Percentiles rank a stretch among this genome's conserved stretches.
Conservation (phyloP, 495 filamentous ascomycete genomes). For the Elaphomyces granulatus region DNA sequence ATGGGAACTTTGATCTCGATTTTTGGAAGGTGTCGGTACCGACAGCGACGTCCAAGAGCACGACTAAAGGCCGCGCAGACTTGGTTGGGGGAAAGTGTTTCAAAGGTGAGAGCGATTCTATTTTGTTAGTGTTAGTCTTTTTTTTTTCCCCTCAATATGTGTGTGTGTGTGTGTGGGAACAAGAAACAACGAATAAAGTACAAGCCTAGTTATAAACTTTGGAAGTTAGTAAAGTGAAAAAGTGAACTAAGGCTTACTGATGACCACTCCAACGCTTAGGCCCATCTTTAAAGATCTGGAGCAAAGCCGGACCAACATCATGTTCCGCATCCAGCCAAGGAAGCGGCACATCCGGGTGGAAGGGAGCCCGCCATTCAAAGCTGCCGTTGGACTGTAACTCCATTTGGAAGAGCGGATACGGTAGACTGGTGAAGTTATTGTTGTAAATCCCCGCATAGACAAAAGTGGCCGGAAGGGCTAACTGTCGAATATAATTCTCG, state of each 20-base stretch:
- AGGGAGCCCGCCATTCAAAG: slow-evolving; percentile 89
- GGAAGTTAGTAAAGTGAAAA: slow-evolving; percentile 4
- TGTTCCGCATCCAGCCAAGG: slow-evolving; percentile 98
- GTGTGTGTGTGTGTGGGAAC: too few relatives aligned
- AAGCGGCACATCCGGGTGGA: slow-evolving; percentile 71
- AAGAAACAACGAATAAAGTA: too few relatives aligned
- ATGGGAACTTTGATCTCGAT: slow-evolving; percentile 79
- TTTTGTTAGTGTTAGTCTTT: slow-evolving; percentile 2
- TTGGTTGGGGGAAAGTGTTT: slow-evolving; percentile 70
- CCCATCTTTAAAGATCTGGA: slow-evolving; percentile 94
- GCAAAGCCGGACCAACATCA: slow-evolving; percentile 83
- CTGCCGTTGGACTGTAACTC: slow-evolving; percentile 67
- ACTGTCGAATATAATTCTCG: slow-evolving; percentile 76
- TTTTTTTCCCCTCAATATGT: too few relatives aligned
- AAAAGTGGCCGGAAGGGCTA: slow-evolving; percentile 76
- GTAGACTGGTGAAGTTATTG: slow-evolving; percentile 93
- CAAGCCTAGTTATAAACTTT: too few relatives aligned
- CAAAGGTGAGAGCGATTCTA: slow-evolving; percentile 85
- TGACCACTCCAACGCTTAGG: slow-evolving; percentile 70
- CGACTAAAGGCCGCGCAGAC: slow-evolving; percentile 65
- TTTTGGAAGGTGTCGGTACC: slow-evolving; percentile 53
- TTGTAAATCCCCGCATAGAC: slow-evolving; percentile 97
- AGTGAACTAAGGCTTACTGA: slow-evolving; percentile 36
- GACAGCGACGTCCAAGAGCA: slow-evolving; percentile 62
- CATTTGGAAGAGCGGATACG: slow-evolving; percentile 90